phyloP scores from a whole-genome alignment of 2,329 filamentous ascomycete species.

The Aspergillus luchuensis region DNA sequence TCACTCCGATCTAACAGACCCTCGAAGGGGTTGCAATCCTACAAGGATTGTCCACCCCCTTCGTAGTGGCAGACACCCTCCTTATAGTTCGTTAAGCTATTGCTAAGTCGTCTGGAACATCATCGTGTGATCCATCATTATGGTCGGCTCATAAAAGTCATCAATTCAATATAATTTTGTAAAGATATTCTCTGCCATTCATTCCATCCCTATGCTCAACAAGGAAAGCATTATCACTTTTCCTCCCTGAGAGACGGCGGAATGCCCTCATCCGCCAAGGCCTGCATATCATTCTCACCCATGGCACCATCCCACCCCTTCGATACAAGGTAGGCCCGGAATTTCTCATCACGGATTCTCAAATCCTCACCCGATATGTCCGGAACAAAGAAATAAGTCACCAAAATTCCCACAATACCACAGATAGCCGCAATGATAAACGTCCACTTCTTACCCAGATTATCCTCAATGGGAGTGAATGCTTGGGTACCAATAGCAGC shows the following conservation, averaged over 20 bases:
- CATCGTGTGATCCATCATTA: too few species aligned
- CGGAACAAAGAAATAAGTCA: slow-evolving; percentile 5
- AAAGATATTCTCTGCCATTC: too few species aligned
- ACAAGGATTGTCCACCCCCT: too few species aligned
- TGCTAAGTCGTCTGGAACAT: too few species aligned
- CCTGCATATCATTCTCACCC: slow-evolving; percentile 4
- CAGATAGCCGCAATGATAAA: slow-evolving; percentile 8
- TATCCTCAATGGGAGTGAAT: slow-evolving; percentile 1
- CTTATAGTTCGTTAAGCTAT: too few species aligned
- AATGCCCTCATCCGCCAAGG: neutral
- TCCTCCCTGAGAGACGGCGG: neutral
- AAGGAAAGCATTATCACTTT: neutral
- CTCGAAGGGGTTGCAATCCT: too few species aligned
- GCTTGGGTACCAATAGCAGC: slow-evolving; percentile 7
- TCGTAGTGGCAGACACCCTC: too few species aligned
- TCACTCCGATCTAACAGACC: too few species aligned
- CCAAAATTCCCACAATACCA: neutral
- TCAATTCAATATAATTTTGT: too few species aligned
- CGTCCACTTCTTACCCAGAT: slow-evolving; percentile 4
- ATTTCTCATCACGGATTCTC: slow-evolving; percentile 3
- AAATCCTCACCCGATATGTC: slow-evolving; percentile 4
- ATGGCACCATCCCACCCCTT: slow-evolving; percentile 2
- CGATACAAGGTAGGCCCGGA: neutral
- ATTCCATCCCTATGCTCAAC: too few species aligned
- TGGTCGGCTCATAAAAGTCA: too few species aligned